Evolutionary conservation across 1,139 yeast genomes (phyloP), one percentile per base, ranked within the genome.

Genomic region (Yamadazyma taylorii): DNA sequence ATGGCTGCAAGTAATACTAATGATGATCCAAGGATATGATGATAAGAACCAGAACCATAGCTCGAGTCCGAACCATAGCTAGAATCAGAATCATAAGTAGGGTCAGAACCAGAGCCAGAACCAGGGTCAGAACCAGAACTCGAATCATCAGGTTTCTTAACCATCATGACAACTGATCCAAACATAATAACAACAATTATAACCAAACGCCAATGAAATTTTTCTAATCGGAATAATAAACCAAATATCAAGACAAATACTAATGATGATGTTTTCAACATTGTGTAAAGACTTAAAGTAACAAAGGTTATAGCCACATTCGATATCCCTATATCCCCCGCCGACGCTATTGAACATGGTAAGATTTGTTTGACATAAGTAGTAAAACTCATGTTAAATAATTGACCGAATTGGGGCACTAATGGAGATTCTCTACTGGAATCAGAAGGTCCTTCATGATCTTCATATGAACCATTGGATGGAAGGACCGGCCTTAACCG

Each of bases 291-390:
- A 17, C 92, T 81, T 44, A 92, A 71, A 2, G 96, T 79, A 34
- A 92, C 85, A 56, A 76, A 81, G 46, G 82, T 73, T 51, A 90
- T 77, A 24, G 96, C 84, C 24, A 85, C 79, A 58, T 92, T 92
- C 24, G 96, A 92, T 48, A 89, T 72, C 3, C 98, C 98, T 50
- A 92, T 89, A 60, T 92, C 98, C 11, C 95, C 94, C 3, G 95
- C 88, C 2, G 92, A 80, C 0, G 96, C 94, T 12, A 86, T 42
- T 0, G 96, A 85, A 55, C 97, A 89, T 0, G 97, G 97, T 2
- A 87, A 56, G 32, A 89, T 81, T 39, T 77, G 81, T 29, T 66
- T 63, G 5, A 71, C 12, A 50, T 79, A 82, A n/a, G 52, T 40
- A 25, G 38, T 8, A 16, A 40, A 37, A 29, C 45, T 52, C 31